Percentiles rank a stretch among this genome's conserved stretches.
These are phyloP conservation scores for Eucalyptus urophylla DNA, from an alignment of 345 rosid genomes.

Conservation along the genomic window DNA sequence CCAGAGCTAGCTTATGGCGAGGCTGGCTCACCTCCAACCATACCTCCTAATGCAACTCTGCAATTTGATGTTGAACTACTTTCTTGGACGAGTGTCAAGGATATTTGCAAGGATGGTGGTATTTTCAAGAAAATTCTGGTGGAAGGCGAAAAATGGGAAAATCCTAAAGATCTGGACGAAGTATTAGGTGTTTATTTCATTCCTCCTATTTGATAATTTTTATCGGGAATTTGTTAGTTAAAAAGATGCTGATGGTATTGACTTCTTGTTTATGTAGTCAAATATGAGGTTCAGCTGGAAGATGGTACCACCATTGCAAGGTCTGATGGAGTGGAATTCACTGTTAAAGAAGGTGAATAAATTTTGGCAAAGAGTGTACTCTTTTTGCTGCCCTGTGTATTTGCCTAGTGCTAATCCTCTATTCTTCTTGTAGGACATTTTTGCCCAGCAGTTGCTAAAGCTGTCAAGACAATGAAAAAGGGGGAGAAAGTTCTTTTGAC, in stretches of 20 bases:
- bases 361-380: background rate
- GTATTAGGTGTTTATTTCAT: background rate
- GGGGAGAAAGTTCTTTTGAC: slow-evolving; percentile 67
- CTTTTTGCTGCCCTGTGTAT: background rate
- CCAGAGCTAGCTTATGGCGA: slow-evolving; percentile 76
- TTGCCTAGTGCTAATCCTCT: background rate
- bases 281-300: slow-evolving; percentile 64
- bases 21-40: slow-evolving; percentile 82
- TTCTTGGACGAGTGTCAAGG: slow-evolving; percentile 9
- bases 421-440: slow-evolving; percentile 37
- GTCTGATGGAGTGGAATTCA: slow-evolving; percentile 70
- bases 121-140: slow-evolving; percentile 5
- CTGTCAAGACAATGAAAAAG: slow-evolving; percentile 91
- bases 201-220: slow-evolving; percentile 1
- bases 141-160: slow-evolving; percentile 7
- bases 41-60: slow-evolving; percentile 82
- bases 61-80: slow-evolving; percentile 28
- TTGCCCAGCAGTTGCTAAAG: slow-evolving; percentile 71
- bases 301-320: slow-evolving; percentile 60
- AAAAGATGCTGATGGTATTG: background rate
- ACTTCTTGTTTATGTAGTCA: slow-evolving; percentile 29
- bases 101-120: slow-evolving; percentile 11
- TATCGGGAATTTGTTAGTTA: slow-evolving; percentile 39
- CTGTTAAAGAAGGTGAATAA: slow-evolving; percentile 57
- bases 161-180: slow-evolving; percentile 12